Evolutionary conservation across 1,284 basidiomycete genomes (phyloP), one percentile per base, ranked within the genome.

Genomic region (Jaminaea rosea): DNA sequence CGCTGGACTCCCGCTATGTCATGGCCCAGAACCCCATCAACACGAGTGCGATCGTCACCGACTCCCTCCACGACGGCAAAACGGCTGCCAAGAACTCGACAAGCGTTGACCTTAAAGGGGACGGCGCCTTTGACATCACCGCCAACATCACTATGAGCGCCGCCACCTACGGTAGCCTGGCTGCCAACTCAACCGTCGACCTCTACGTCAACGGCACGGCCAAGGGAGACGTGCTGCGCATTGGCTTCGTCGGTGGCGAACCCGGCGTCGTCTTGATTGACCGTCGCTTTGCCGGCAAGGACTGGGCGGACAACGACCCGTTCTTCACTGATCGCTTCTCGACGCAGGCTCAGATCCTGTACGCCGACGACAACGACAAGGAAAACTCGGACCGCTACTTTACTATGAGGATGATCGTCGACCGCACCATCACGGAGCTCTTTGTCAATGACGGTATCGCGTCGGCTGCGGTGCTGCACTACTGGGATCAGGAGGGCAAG

Each of bases 291-390:
- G 63, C 67, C 15, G 65, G 63, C 11, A 56, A 55, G 1, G 36
- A 37, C n/a, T 76, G 70, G 9, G 58, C 62, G 2, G 50, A 53
- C 50, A 56, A 62, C 19, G 67, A 72, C 49, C 67, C 69, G 8
- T 71, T 73, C 52, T 76, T 72, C 58, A 75, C 73, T 36, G 67
- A 76, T 58, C 67, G 72, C 53, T 44, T 58, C 36, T 45, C 58
- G n/a, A 51, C 57, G 46, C 52, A 55, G 34, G 42, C 58, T 10
- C 34, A 41, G 32, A 50, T 59, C 7, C 51, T 54, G 3, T 52
- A 52, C 34, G 10, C 37, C 3, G 54, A 47, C 10, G 54, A 50
- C 47, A n/a, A n/a, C n/a, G n/a, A n/a, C n/a, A n/a, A n/a, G n/a
- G 54, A 31, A 27, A 52, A 55, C 42, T 34, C 50, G 49, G 50